phyloP scores from a whole-genome alignment of 2,329 filamentous ascomycete species.

The Tolypocladium amazonense region DNA sequence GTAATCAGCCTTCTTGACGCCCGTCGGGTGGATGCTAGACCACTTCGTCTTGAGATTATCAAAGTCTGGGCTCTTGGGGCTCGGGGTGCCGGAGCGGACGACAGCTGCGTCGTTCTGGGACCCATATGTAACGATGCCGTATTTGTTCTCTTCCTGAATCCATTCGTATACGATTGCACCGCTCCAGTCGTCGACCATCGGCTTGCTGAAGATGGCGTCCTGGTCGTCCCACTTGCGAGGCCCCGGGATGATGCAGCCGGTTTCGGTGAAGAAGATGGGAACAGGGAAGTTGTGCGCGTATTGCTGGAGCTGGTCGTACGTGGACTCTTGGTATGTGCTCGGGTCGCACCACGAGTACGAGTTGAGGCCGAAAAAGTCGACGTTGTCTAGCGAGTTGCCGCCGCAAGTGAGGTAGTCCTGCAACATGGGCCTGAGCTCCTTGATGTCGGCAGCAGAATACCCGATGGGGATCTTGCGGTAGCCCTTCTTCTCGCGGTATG shows the following conservation, averaged over 20 bases:
- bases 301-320: slow-evolving; percentile 58
- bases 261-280: slow-evolving; percentile 87
- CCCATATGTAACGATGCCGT: slow-evolving; percentile 72
- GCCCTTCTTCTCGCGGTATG: slow-evolving; percentile 61
- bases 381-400: slow-evolving; percentile 51
- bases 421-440: slow-evolving; percentile 50
- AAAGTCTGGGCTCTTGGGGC: slow-evolving; percentile 66
- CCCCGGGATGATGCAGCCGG: slow-evolving; percentile 61
- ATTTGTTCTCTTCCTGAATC: slow-evolving; percentile 76
- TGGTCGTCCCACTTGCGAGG: slow-evolving; percentile 63
- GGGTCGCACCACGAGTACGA: slow-evolving; percentile 73
- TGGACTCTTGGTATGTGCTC: slow-evolving; percentile 47
- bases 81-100: slow-evolving; percentile 61
- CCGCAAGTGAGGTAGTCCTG: slow-evolving; percentile 72
- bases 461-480: slow-evolving; percentile 78
- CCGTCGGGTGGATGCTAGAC: slow-evolving; percentile 60
- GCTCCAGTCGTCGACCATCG: slow-evolving; percentile 63
- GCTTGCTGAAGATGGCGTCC: slow-evolving; percentile 59
- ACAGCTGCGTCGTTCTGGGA: slow-evolving; percentile 51
- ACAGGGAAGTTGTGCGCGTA: slow-evolving; percentile 62
- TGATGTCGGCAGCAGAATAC: slow-evolving; percentile 80
- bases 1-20: slow-evolving; percentile 57
- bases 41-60: slow-evolving; percentile 66
- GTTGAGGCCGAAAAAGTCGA: slow-evolving; percentile 82
- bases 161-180: slow-evolving; percentile 84